phyloP scores from a whole-genome alignment of 2,329 filamentous ascomycete species.

The Beauveria australis region DNA sequence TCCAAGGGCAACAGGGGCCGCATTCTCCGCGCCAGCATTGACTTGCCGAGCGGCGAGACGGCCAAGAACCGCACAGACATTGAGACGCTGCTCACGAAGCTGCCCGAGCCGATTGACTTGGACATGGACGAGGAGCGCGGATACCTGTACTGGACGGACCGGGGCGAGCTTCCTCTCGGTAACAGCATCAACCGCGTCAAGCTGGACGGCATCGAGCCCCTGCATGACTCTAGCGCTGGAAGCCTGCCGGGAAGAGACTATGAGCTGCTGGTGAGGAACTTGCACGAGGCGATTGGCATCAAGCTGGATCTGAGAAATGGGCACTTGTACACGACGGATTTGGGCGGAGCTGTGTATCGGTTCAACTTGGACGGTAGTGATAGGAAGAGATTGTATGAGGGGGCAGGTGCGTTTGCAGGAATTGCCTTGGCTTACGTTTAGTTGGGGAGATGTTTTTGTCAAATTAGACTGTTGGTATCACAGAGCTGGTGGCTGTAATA shows the following conservation, averaged over 20 bases:
- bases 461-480: no score
- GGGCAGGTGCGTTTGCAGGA: conserved; percentile 19
- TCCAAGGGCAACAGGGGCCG: conserved; percentile 42
- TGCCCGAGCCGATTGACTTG: conserved; percentile 51
- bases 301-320: conserved; percentile 28
- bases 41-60: conserved; percentile 26
- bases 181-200: conserved; percentile 38
- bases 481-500: no score
- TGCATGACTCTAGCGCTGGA: not conserved
- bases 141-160: conserved; percentile 52
- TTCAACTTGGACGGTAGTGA: conserved; percentile 24
- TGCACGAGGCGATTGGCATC: conserved; percentile 40
- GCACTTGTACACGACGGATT: conserved; percentile 30
- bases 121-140: conserved; percentile 39
- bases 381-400: conserved; percentile 20
- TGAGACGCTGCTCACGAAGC: conserved; percentile 30
- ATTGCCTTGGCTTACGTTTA: conserved; percentile 14
- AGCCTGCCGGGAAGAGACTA: conserved; percentile 15
- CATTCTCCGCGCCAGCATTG: conserved; percentile 42
- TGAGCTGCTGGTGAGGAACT: conserved; percentile 23
- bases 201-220: conserved; percentile 1
- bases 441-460: no score
- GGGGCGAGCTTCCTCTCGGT: conserved; percentile 47
- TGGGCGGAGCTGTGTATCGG: conserved; percentile 31
- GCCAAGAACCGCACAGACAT: conserved; percentile 32